Evolutionary conservation across 2,329 filamentous ascomycete genomes (phyloP), one percentile per base, ranked within the genome.

Genomic region (Gaeumannomyces tritici): DNA sequence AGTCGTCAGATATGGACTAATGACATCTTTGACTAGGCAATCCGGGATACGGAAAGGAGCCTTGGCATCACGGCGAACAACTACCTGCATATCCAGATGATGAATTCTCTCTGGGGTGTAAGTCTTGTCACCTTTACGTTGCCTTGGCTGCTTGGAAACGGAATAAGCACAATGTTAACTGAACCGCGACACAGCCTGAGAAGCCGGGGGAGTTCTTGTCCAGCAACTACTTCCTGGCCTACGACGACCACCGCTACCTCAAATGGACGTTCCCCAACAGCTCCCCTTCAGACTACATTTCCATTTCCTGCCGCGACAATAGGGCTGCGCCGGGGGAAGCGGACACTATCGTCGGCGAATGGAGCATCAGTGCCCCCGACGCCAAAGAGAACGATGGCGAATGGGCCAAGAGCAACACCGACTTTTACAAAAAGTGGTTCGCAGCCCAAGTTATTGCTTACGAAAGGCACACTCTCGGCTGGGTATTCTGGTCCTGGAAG

Each of bases 171-270:
- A n/a, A 21, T 51, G 42, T 21, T 51, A n/a, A 51, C 42, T n/a
- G 2, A 7, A 3, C 42, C n/a, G 9, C 42, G n/a, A 51, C 42
- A 51, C 42, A 51, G 42, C 42, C 42, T 1, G 83, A 83, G 8
- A 75, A 86, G 68, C 81, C 83, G 0, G 77, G 74, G 29, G 66
- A 76, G 29, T 74, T 73, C 60, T 73, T 86, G 11, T 69, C 75
- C 3, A 73, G 75, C 65, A 73, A 74, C 27, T 71, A 76, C 33
- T 76, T 74, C 65, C 74, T 80, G 15, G 79, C 79, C 33, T 87
- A 80, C 67, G 83, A 87, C 68, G 79, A 84, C 68, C 84, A 86
- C 66, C 77, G 82, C 26, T 87, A 86, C 69, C 70, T 83, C 29
- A 85, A 84, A 67, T 87, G 79, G 74, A 79, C 64, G 66, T 71